Evolutionary conservation across 495 filamentous ascomycete genomes (phyloP), one percentile per base, ranked within the genome.

Genomic region (Penicillium longicatenatum): DNA sequence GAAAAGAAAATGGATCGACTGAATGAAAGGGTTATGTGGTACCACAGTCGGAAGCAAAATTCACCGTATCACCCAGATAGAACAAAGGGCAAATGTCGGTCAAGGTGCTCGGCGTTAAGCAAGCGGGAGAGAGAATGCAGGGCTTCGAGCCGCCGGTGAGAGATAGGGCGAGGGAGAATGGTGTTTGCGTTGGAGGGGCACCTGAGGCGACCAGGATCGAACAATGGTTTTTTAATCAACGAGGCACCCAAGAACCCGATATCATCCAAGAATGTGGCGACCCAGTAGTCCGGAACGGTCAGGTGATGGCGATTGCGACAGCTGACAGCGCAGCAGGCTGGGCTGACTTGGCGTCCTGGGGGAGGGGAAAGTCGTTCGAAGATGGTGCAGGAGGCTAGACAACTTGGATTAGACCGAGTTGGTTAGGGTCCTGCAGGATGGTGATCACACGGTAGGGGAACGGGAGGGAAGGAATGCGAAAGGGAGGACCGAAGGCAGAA

Each of bases 41-140:
- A 74, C 72, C 61, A 65, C 74, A 67, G 69, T 72, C 69, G 66
- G 66, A 61, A 65, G 64, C 59, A 62, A 58, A 70, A 71, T 70
- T 68, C 62, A 66, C 61, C 60, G 74, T 77, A 73, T 73, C 71
- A 63, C 55, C 39, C 56, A 71, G 65, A 33, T 9, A 35, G 37
- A 48, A 37, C 29, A 49, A 29, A 67, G 63, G 60, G 52, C 60
- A 76, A 76, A 76, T 71, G 74, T 76, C 72, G 74, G 74, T 75
- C 74, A 74, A 61, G 68, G 65, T 70, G 31, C 24, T 48, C 24
- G 45, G 45, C 24, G 54, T 29, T 47, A 12, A 12, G 20, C 45
- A 42, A 48, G 39, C 29, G 46, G 51, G 29, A 44, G 50, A 52
- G 41, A 26, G 45, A 31, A 37, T 26, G 58, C 49, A 58, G 26